phyloP scores from a whole-genome alignment of 2,329 filamentous ascomycete genomes.

The Colletotrichum sp. region DNA sequence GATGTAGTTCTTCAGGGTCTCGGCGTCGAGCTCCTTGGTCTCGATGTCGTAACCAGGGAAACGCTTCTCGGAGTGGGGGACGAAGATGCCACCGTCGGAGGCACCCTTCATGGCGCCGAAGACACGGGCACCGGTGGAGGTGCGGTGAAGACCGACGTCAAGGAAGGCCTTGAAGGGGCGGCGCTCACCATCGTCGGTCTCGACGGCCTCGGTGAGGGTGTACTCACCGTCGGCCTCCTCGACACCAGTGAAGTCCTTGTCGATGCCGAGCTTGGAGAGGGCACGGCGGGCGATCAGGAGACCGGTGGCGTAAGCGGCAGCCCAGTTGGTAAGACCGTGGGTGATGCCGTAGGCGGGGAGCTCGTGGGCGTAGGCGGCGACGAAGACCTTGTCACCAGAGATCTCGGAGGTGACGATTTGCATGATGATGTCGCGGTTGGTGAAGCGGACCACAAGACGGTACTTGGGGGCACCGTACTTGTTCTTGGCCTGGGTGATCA shows the following conservation, averaged over 20 bases:
- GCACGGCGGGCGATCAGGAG: slow-evolving; percentile 96
- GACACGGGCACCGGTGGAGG: slow-evolving; percentile 97
- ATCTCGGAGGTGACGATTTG: slow-evolving; percentile 98
- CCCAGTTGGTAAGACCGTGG: slow-evolving; percentile 99
- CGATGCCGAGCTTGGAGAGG: slow-evolving; percentile 95
- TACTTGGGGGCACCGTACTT: slow-evolving; percentile 99
- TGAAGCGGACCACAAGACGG: slow-evolving; percentile 98
- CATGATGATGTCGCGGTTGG: slow-evolving; percentile 98
- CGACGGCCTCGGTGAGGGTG: slow-evolving; percentile 91
- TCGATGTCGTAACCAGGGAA: slow-evolving; percentile 99
- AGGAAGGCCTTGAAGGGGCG: slow-evolving; percentile 99
- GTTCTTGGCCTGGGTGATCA: slow-evolving; percentile 99
- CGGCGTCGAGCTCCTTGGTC: slow-evolving; percentile 95
- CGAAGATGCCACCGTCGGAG: slow-evolving; percentile 94
- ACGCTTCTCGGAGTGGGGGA: slow-evolving; percentile 99
- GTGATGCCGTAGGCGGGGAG: slow-evolving; percentile 96
- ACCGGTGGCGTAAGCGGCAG: slow-evolving; percentile 94
- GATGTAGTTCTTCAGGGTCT: slow-evolving; percentile 99
- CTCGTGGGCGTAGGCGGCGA: slow-evolving; percentile 93
- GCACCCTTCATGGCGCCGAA: slow-evolving; percentile 99
- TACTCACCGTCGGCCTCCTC: slow-evolving; percentile 98
- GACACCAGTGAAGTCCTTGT: slow-evolving; percentile 91
- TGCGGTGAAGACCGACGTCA: slow-evolving; percentile 96
- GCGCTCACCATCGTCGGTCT: slow-evolving; percentile 89
- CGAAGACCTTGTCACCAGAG: slow-evolving; percentile 96